Evolutionary conservation across 1,139 yeast species (phyloP).

Genomic region (Blastobotrys indianensis): DNA sequence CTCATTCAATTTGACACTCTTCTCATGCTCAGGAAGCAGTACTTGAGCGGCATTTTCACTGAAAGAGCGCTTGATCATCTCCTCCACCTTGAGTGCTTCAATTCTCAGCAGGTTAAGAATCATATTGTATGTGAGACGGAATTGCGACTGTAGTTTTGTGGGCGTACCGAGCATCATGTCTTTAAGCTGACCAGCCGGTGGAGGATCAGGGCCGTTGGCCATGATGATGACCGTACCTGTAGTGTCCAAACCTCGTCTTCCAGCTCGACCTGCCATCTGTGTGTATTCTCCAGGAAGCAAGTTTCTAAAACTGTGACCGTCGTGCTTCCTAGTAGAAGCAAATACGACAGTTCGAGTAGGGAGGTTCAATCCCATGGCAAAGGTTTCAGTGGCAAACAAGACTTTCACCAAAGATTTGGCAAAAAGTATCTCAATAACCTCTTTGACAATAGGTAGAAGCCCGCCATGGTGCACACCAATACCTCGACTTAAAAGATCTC

Average conservation of each 20-base stretch:
- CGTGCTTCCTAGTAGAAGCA: slow-evolving; percentile 79
- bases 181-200: slow-evolving; percentile 49
- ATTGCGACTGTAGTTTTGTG: slow-evolving; percentile 84
- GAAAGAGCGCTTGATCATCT: slow-evolving; percentile 93
- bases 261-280: slow-evolving; percentile 99
- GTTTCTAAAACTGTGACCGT: slow-evolving; percentile 76
- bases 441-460: slow-evolving; percentile 87
- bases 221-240: slow-evolving; percentile 95
- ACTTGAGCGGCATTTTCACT: slow-evolving; percentile 88
- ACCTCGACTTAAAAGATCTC: slow-evolving; percentile 83
- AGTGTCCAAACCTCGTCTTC: slow-evolving; percentile 90
- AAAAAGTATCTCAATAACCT: slow-evolving; percentile 86
- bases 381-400: slow-evolving; percentile 94
- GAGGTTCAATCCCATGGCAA: slow-evolving; percentile 95
- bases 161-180: slow-evolving; percentile 83
- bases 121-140: slow-evolving; percentile 93
- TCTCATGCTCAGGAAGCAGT: slow-evolving; percentile 78
- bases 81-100: slow-evolving; percentile 92
- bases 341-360: slow-evolving; percentile 97
- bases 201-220: slow-evolving; percentile 67
- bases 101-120: slow-evolving; percentile 83
- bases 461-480: slow-evolving; percentile 99
- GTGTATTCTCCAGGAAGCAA: slow-evolving; percentile 94
- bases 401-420: slow-evolving; percentile 83
- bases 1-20: slow-evolving; percentile 50